Percentiles rank a stretch among this genome's conserved stretches.
These are phyloP conservation scores for Sclerotinia sclerotiorum DNA, from an alignment of 2,329 filamentous ascomycete species.

Conservation along the genomic window DNA sequence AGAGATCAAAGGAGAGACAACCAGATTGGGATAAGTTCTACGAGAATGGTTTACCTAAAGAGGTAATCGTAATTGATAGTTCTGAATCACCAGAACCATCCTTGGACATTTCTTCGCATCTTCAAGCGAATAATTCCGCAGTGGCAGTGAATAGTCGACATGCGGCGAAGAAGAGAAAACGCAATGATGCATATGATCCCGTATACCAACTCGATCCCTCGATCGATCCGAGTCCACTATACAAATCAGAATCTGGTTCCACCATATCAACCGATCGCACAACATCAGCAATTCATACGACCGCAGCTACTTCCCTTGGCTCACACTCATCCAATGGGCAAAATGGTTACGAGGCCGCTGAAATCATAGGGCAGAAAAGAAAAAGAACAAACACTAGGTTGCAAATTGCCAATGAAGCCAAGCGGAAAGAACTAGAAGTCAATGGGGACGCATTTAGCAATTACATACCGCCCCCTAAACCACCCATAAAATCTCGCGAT, in stretches of 20 bases:
- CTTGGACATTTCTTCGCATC: constrained; percentile 44
- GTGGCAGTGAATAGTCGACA: constrained; percentile 50
- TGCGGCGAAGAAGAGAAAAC: constrained; percentile 70
- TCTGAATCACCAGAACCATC: constrained; percentile 53
- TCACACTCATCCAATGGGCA: constrained; percentile 61
- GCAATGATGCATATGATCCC: constrained; percentile 64
- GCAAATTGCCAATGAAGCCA: constrained; percentile 78
- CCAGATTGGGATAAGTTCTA: constrained; percentile 82
- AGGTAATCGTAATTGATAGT: constrained; percentile 80
- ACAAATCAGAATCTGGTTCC: constrained; percentile 61
- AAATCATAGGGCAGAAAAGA: constrained; percentile 75
- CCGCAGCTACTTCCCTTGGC: constrained; percentile 82
- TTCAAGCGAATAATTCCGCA: constrained; percentile 33
- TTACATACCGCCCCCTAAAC: constrained; percentile 84
- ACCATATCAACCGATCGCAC: constrained; percentile 82
- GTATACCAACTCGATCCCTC: constrained; percentile 68
- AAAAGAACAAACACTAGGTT: constrained; percentile 77
- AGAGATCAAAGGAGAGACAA: constrained; percentile 48
- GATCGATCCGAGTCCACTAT: constrained; percentile 71
- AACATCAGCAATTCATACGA: constrained; percentile 77
- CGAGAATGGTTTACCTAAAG: constrained; percentile 77
- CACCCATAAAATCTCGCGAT: constrained; percentile 85
- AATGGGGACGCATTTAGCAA: constrained; percentile 70
- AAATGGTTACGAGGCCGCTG: constrained; percentile 66
- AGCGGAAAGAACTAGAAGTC: constrained; percentile 70